Evolutionary conservation across 2,329 filamentous ascomycete genomes (phyloP).

Genomic region (Colletotrichum tanaceti): DNA sequence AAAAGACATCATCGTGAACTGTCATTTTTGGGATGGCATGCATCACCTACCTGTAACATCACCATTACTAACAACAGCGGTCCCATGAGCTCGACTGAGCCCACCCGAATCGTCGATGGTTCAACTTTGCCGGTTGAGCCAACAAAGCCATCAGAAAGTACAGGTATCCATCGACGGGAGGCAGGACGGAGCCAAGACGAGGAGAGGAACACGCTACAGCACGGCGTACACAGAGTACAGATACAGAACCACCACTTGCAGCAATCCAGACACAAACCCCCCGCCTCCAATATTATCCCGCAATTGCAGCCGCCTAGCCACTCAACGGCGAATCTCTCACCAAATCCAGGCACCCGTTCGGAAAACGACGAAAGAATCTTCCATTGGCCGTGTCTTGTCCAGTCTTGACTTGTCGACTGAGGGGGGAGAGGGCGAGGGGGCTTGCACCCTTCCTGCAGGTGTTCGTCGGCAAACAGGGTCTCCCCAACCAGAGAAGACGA

Average conservation of each 20-base stretch:
- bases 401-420: conserved; percentile 19
- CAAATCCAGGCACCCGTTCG: conserved; percentile 7
- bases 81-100: background rate
- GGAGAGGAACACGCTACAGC: background rate
- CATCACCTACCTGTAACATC: background rate
- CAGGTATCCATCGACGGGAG: background rate
- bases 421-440: background rate
- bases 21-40: background rate
- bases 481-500: background rate
- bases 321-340: background rate
- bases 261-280: background rate
- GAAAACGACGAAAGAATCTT: conserved; percentile 11
- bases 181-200: background rate
- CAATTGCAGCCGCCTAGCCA: background rate
- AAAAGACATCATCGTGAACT: conserved; percentile 25
- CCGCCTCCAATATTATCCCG: background rate
- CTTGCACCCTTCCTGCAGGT: conserved; percentile 33
- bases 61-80: background rate
- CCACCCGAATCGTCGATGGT: background rate
- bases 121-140: background rate
- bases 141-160: background rate
- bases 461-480: conserved; percentile 22
- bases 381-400: background rate
- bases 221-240: no score
- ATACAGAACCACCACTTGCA: no score